Evolutionary conservation across 495 filamentous ascomycete genomes (phyloP), one percentile per base, ranked within the genome.

Genomic region (Aspergillus sclerotioniger): DNA sequence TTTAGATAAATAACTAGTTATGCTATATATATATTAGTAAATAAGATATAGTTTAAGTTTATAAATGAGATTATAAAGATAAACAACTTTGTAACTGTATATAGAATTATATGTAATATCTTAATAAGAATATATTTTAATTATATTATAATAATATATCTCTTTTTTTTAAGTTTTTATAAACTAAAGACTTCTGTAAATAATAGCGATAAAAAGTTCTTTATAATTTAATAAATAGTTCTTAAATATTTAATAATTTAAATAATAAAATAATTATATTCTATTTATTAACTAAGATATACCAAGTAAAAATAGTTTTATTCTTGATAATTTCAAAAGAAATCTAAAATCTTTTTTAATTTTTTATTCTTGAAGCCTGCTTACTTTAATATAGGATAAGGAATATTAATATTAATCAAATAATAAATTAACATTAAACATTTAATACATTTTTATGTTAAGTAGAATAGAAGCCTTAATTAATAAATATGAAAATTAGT

Each of bases 131-230:
- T n/a, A n/a, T n/a, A 46, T 7, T 19, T 20, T 46, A 46, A 20
- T 19, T 46, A 46, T 7, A 19, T 20, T 46, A n/a, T 19, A 46
- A 46, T 46, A 19, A 46, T 46, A 3, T 17, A 46, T 46, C 4
- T 44, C n/a, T n/a, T 44, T n/a, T n/a, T 44, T 6, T n/a, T 44
- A 44, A 19, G 16, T n/a, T 44, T 44, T 15, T 44, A 19, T 46
- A 46, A 48, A 48, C 21, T 4, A 28, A 1, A 25, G 19, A 48
- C 6, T 28, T 48, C 4, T 48, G 12, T 28, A 28, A 48, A 48
- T 48, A 48, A 48, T 48, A 48, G 17, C 12, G 28, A 48, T 46
- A 46, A 48, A 12, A 48, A 48, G 13, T 48, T 48, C 15, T 28
- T 21, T 25, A 48, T 48, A 25, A 21, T 28, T 28, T 25, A 48